These are phyloP conservation scores for Yamadazyma conglobata DNA, from an alignment of 1,139 yeast genomes.

Conservation along the genomic window DNA sequence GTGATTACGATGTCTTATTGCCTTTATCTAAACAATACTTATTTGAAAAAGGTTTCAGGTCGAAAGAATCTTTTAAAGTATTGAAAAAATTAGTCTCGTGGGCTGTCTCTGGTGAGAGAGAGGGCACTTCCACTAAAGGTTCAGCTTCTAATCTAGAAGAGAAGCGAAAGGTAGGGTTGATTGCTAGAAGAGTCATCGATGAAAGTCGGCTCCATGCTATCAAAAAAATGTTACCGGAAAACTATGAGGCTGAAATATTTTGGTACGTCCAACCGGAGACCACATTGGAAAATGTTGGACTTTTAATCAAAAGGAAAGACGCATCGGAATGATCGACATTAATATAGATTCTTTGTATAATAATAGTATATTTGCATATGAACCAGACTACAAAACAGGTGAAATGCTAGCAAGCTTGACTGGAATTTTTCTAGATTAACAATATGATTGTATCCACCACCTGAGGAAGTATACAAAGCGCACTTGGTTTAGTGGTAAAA, in stretches of 20 bases:
- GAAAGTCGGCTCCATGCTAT: conserved; percentile 49
- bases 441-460: too few species aligned
- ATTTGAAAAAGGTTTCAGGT: conserved; percentile 25
- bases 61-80: conserved; percentile 44
- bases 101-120: conserved; percentile 70
- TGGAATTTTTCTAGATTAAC: too few species aligned
- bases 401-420: too few species aligned
- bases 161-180: conserved; percentile 57
- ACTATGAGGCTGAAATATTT: conserved; percentile 46
- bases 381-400: too few species aligned
- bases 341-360: too few species aligned
- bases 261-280: conserved; percentile 55
- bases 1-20: conserved; percentile 52
- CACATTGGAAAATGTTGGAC: conserved; percentile 71
- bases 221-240: conserved; percentile 20
- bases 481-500: conserved; percentile 14
- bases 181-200: conserved; percentile 71
- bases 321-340: too few species aligned
- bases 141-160: conserved; percentile 31
- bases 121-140: conserved; percentile 16
- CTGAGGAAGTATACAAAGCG: neutral
- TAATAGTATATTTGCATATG: too few species aligned
- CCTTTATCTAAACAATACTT: conserved; percentile 47
- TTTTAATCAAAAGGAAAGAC: conserved; percentile 21
- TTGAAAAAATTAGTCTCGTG: conserved; percentile 73